These are phyloP conservation scores for Penicillium thymicola DNA, from an alignment of 2,329 filamentous ascomycete genomes.

Conservation along the genomic window DNA sequence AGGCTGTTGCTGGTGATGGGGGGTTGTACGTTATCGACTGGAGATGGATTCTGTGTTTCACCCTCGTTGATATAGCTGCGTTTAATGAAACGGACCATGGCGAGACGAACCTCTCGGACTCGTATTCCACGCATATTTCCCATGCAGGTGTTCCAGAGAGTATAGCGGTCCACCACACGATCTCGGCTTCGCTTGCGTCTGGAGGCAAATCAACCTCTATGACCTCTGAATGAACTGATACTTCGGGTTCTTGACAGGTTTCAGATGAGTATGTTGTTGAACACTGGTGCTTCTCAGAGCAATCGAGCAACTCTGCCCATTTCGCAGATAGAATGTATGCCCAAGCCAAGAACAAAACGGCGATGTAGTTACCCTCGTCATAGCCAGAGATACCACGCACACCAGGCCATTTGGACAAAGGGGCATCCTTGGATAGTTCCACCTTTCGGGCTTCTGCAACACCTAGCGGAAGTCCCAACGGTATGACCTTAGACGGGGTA, in stretches of 20 bases:
- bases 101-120: neutral
- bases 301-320: slow-evolving; percentile 22
- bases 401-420: slow-evolving; percentile 17
- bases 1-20: neutral
- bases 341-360: slow-evolving; percentile 24
- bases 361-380: slow-evolving; percentile 23
- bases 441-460: neutral
- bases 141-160: neutral
- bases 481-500: neutral
- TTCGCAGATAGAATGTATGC: slow-evolving; percentile 25
- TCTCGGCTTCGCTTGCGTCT: neutral
- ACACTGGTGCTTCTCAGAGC: slow-evolving; percentile 19
- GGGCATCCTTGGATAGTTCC: slow-evolving; percentile 1
- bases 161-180: neutral
- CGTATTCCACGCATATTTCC: neutral
- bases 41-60: neutral
- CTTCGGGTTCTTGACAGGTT: neutral
- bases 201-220: neutral
- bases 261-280: neutral
- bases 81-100: neutral
- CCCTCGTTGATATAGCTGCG: neutral
- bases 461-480: neutral
- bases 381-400: slow-evolving; percentile 17
- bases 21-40: neutral
- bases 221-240: neutral